Conservation (phyloP, 2,329 filamentous ascomycete species). For the Trichoderma koningiopsis region DNA sequence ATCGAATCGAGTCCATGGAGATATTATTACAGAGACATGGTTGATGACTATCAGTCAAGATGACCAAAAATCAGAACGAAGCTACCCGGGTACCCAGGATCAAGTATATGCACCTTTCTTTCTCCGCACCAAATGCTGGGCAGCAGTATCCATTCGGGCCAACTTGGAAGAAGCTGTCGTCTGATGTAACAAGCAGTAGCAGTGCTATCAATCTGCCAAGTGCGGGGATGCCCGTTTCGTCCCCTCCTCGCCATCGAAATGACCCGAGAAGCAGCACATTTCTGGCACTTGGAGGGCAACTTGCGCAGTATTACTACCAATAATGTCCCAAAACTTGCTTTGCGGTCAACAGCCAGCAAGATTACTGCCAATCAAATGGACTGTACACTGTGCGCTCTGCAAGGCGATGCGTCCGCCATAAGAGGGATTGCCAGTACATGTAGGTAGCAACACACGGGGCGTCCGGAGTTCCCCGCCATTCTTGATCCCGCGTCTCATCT, state of each 20-base stretch:
- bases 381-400: background rate
- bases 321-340: background rate
- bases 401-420: background rate
- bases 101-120: background rate
- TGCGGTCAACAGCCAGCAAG: background rate
- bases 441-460: background rate
- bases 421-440: background rate
- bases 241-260: background rate
- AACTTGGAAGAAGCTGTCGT: background rate
- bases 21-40: background rate
- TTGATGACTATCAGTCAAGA: background rate
- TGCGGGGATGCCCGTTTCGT: conserved; percentile 11
- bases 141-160: no score
- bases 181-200: background rate
- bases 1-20: background rate
- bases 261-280: background rate
- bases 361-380: background rate
- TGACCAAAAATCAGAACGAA: background rate
- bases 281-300: background rate
- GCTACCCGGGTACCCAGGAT: background rate
- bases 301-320: background rate
- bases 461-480: background rate
- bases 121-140: background rate
- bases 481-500: background rate
- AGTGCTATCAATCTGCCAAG: background rate